A percentile compares a stretch with the other conserved stretches of the same genome.
Conservation (phyloP, 1,284 basidiomycete genomes). For the Apiotrichum domesticum region DNA sequence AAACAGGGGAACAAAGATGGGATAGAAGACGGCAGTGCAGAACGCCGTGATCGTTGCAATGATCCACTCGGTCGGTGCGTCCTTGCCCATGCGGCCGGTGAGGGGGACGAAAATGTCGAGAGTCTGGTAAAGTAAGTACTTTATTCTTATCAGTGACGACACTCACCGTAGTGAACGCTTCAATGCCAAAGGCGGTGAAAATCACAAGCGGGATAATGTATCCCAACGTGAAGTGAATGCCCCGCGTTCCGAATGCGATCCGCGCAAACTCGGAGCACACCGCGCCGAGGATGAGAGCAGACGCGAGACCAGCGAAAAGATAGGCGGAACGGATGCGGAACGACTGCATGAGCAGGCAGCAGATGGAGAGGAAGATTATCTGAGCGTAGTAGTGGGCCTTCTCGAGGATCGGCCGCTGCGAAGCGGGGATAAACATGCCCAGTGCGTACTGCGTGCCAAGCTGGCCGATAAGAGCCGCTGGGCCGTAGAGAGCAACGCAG, state of each 20-base stretch:
- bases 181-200: constrained; percentile 62
- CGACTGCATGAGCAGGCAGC: constrained; percentile 51
- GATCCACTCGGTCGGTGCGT: constrained; percentile 78
- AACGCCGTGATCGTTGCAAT: constrained; percentile 69
- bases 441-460: constrained; percentile 30
- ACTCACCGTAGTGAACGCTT: constrained; percentile 61
- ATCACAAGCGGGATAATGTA: constrained; percentile 62
- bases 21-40: constrained; percentile 57
- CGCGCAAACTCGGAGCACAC: constrained; percentile 18
- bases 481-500: constrained; percentile 69
- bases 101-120: constrained; percentile 89
- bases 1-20: constrained; percentile 57
- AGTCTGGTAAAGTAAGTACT: constrained; percentile 20
- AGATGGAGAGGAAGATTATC: constrained; percentile 56
- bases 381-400: constrained; percentile 58
- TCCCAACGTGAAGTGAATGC: constrained; percentile 44
- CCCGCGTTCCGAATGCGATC: constrained; percentile 3
- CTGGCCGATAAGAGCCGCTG: constrained; percentile 57
- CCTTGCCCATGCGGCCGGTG: constrained; percentile 61
- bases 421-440: constrained; percentile 21
- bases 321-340: constrained; percentile 45
- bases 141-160: too few species aligned
- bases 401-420: constrained; percentile 50
- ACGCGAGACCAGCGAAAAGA: constrained; percentile 36
- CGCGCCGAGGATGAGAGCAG: constrained; percentile 29